phyloP scores from a whole-genome alignment of 2,329 filamentous ascomycete species.

The Fusarium coicis region DNA sequence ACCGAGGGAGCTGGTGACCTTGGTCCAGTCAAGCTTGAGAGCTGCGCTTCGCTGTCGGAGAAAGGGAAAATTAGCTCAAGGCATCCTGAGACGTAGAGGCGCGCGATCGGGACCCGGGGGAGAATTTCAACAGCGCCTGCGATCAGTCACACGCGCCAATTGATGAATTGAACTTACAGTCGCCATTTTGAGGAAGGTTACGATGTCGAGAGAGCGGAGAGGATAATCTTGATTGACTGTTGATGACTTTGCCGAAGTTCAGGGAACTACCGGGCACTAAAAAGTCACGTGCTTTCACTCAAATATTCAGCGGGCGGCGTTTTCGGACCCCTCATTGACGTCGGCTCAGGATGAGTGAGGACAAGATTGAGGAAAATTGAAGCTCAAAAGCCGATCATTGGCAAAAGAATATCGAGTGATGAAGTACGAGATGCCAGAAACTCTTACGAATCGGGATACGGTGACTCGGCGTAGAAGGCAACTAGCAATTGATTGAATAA shows the following conservation, averaged over 20 bases:
- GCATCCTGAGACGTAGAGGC: constrained; percentile 31
- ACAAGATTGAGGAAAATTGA: not conserved
- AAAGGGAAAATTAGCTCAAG: constrained; percentile 66
- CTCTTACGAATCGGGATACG: not conserved
- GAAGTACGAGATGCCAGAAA: not conserved
- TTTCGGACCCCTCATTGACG: constrained; percentile 41
- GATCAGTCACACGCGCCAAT: constrained; percentile 43
- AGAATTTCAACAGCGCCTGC: constrained; percentile 27
- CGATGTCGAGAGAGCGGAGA: constrained; percentile 60
- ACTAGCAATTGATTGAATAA: not conserved
- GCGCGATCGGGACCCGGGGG: constrained; percentile 17
- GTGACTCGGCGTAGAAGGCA: not conserved
- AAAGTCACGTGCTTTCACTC: constrained; percentile 48
- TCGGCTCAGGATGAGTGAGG: not conserved
- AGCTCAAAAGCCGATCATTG: not conserved
- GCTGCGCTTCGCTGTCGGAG: constrained; percentile 88
- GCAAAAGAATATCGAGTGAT: not conserved
- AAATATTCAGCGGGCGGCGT: constrained; percentile 25
- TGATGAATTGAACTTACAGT: constrained; percentile 66
- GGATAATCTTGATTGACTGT: constrained; percentile 58
- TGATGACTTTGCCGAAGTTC: constrained; percentile 59
- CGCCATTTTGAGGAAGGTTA: constrained; percentile 71
- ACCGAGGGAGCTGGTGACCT: constrained; percentile 92
- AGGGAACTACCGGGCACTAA: constrained; percentile 47
- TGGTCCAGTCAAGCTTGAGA: constrained; percentile 99